phyloP scores from a whole-genome alignment of 208 protist genomes.

The Blechomonas ayalai region DNA sequence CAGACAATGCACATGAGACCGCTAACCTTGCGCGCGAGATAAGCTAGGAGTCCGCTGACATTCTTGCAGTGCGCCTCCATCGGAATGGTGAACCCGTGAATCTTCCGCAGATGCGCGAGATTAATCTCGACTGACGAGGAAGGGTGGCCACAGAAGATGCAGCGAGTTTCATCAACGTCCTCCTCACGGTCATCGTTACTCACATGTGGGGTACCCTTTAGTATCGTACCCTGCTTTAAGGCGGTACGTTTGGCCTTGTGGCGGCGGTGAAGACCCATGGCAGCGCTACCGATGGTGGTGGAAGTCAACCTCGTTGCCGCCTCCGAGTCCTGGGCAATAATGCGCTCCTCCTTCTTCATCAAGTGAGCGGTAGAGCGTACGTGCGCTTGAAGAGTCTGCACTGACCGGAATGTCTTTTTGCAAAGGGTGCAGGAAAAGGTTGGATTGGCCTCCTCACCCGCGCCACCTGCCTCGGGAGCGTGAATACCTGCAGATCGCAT shows the following conservation, averaged over 20 bases:
- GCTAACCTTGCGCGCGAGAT: conserved; percentile 84
- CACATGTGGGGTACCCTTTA: conserved; percentile 25
- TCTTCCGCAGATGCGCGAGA: conserved; percentile 39
- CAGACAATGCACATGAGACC: conserved; percentile 86
- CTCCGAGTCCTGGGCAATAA: conserved; percentile 76
- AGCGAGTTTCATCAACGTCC: conserved; percentile 68
- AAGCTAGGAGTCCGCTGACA: conserved; percentile 46
- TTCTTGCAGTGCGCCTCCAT: conserved; percentile 59
- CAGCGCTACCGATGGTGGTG: conserved; percentile 81
- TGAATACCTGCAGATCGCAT: conserved; percentile 16
- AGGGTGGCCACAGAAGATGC: conserved; percentile 72
- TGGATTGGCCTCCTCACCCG: conserved; percentile 28
- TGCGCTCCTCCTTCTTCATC: conserved; percentile 88
- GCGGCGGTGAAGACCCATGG: conserved; percentile 83
- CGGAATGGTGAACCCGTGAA: conserved; percentile 78
- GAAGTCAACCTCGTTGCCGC: conserved; percentile 69
- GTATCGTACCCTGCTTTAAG: conserved; percentile 4
- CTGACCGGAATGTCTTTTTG: conserved; percentile 85
- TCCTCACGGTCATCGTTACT: conserved; percentile 63
- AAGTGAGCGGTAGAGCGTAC: conserved; percentile 86
- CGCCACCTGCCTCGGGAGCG: conserved; percentile 11
- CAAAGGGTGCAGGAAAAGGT: conserved; percentile 86
- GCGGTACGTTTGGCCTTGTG: conserved; percentile 62
- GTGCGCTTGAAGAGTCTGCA: conserved; percentile 87
- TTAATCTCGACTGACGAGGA: conserved; percentile 43